phyloP scores from a whole-genome alignment of 768 basidiomycete genomes.

The Mycena crocata region DNA sequence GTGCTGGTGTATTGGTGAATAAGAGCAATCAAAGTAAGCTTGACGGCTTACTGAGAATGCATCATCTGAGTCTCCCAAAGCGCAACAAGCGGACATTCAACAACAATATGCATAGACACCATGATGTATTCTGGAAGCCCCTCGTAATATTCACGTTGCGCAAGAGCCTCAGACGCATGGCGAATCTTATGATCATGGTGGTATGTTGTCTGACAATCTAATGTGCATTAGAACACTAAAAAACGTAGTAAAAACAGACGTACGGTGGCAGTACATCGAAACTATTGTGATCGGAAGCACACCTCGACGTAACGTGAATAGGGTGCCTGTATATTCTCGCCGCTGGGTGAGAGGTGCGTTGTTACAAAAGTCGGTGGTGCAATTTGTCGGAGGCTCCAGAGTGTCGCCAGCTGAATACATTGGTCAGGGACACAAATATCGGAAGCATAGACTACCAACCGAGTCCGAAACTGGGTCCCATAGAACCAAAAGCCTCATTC shows the following conservation, averaged over 20 bases:
- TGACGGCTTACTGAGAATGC: background rate
- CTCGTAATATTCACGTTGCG: constrained; percentile 8
- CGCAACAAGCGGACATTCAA: background rate
- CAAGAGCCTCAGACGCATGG: background rate
- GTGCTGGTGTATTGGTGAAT: background rate
- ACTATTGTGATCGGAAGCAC: constrained; percentile 4
- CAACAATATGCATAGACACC: constrained; percentile 11
- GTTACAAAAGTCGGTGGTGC: constrained; percentile 1
- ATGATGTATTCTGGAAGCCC: background rate
- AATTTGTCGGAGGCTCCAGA: constrained; percentile 3
- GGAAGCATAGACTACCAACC: background rate
- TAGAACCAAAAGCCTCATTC: background rate
- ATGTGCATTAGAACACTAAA: too few species aligned
- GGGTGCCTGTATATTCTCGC: background rate
- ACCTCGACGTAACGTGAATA: constrained; percentile 2
- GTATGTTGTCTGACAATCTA: constrained; percentile 13
- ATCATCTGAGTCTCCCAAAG: constrained; percentile 12
- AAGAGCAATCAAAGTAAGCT: background rate
- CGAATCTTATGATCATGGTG: constrained; percentile 8
- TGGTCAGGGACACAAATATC: background rate
- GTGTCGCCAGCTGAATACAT: background rate
- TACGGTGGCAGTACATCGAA: constrained; percentile 8
- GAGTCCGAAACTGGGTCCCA: background rate
- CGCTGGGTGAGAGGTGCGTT: background rate
- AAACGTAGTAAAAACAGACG: background rate